Base-by-base conservation (phyloP, 371 early-diverging fungal genomes). In the Nematocida homosporus region DNA sequence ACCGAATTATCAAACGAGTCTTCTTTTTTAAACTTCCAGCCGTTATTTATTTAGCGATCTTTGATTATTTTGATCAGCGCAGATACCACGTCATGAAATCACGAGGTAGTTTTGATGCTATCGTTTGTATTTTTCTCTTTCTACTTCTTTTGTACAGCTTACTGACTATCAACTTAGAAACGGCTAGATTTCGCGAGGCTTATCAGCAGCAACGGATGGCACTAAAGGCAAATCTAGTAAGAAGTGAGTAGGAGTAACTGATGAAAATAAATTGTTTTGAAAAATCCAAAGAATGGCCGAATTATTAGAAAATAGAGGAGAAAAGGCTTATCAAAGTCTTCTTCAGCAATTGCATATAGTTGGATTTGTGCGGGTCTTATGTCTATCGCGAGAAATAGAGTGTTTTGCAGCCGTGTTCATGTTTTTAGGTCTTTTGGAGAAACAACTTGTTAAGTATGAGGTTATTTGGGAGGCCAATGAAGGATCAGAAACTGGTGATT, bases 381-480 rank as follows among this genome's bases (percentile, higher is more conserved):
- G 75, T 27, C n/a, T 61, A 4, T 72, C 63, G 20, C 16, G 75
- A 29, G 75, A 72, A 32, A 52, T 72, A 59, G 60, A 72, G 18
- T 38, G 54, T 16, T 61, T 72, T 59, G 47, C 75, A 34, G 60
- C 50, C n/a, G 42, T 72, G 13, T 59, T 47, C 50, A 51, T 52
- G 18, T 16, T 72, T 56, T 30, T 60, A 27, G 38, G 13, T 32
- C 23, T 72, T n/a, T 51, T 72, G 44, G 63, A 72, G 53, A 61
- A 42, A 52, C 53, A 72, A 64, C 10, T 72, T 20, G 48, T 72
- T 48, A 61, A 60, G 60, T 54, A 72, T 50, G 75, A 72, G 63
- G 75, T 72, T 13, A n/a, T 72, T 13, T 72, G 75, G 75, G 23
- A 29, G 4, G 44, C 13, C 4, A 29, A 72, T 34, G 32, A 57